These are phyloP conservation scores for Zasmidium citrigriseum DNA, from an alignment of 2,329 filamentous ascomycete genomes.

Conservation along the genomic window DNA sequence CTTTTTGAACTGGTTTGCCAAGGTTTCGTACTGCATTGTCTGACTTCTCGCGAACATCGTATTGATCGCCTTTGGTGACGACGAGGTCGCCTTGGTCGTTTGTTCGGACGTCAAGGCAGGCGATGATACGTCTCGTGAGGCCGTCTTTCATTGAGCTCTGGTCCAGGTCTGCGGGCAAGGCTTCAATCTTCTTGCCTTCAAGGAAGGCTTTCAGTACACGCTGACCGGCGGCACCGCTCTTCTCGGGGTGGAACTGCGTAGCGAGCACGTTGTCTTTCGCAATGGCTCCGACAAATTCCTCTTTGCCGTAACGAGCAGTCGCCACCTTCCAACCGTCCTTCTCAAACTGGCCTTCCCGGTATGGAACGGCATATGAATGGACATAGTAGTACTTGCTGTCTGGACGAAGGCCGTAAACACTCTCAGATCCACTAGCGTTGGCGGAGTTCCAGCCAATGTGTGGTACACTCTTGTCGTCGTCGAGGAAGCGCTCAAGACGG, in stretches of 20 bases:
- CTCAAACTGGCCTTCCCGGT: slow-evolving; percentile 72
- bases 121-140: slow-evolving; percentile 89
- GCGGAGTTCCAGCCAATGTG: slow-evolving; percentile 99
- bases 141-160: slow-evolving; percentile 56
- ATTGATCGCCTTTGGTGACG: slow-evolving; percentile 97
- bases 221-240: slow-evolving; percentile 87
- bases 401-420: slow-evolving; percentile 76
- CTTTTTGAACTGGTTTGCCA: slow-evolving; percentile 95
- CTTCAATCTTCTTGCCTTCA: slow-evolving; percentile 63
- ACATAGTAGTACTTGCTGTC: slow-evolving; percentile 98
- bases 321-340: slow-evolving; percentile 87
- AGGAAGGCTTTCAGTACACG: slow-evolving; percentile 84
- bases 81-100: slow-evolving; percentile 95
- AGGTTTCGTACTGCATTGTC: slow-evolving; percentile 77
- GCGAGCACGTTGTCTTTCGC: slow-evolving; percentile 82
- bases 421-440: slow-evolving; percentile 57
- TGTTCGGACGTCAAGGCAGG: slow-evolving; percentile 90
- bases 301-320: slow-evolving; percentile 80
- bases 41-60: slow-evolving; percentile 92
- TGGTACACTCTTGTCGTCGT: slow-evolving; percentile 82
- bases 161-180: slow-evolving; percentile 47
- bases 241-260: slow-evolving; percentile 97
- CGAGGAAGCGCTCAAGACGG: slow-evolving; percentile 73
- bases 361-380: slow-evolving; percentile 86
- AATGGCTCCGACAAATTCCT: slow-evolving; percentile 90